Evolutionary conservation across 441 rosid genomes (phyloP).

Genomic region (Eutrema salsugineum): DNA sequence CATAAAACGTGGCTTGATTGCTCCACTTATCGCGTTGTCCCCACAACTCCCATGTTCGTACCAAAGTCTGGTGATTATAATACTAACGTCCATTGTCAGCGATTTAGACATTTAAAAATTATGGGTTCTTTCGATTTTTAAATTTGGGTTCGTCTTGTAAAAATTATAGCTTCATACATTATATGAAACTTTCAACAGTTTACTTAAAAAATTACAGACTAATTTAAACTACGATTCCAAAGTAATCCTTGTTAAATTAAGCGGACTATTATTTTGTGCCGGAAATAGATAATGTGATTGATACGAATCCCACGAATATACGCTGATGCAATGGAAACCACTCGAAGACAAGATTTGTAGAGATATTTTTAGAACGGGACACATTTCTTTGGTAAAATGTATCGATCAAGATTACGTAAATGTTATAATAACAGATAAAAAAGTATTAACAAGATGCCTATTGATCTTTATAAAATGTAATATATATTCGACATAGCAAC

Average conservation of each 20-base stretch:
- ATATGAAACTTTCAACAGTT: not conserved
- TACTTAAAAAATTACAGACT: too few relatives aligned
- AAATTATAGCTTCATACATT: not conserved
- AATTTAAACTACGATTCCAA: too few relatives aligned
- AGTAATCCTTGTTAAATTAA: too few relatives aligned
- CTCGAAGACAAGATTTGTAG: not conserved
- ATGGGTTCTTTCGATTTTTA: not conserved
- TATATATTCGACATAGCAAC: not conserved
- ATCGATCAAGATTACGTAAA: conserved; percentile 1
- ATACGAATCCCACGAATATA: not conserved
- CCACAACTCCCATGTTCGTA: not conserved
- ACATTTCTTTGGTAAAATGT: not conserved
- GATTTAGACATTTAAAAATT: not conserved
- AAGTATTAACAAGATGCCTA: not conserved
- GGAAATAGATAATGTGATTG: not conserved
- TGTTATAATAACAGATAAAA: not conserved
- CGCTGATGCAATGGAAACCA: not conserved
- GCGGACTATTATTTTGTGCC: not conserved
- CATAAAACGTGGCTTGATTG: conserved; percentile 18
- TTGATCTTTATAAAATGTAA: not conserved
- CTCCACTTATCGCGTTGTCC: conserved; percentile 11
- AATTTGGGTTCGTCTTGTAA: not conserved
- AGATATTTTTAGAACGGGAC: not conserved
- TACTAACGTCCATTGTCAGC: not conserved
- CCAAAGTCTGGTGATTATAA: not conserved